These are phyloP conservation scores for Eucalyptus camaldulensis DNA, from an alignment of 345 rosid species.

Conservation along the genomic window DNA sequence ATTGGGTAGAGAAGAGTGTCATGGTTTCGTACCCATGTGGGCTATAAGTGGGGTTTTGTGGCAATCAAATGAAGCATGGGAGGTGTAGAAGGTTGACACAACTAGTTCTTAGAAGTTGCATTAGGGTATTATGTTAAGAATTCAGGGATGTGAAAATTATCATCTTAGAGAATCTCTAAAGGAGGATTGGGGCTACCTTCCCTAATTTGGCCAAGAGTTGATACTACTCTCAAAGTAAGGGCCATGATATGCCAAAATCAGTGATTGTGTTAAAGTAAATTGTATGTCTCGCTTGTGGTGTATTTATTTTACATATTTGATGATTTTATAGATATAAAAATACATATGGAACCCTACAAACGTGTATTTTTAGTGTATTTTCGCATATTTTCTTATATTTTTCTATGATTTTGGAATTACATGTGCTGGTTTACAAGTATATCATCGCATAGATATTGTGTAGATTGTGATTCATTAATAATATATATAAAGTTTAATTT, in stretches of 20 bases:
- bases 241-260: background rate
- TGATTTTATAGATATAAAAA: too few species aligned
- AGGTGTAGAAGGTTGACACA: background rate
- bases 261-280: background rate
- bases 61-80: background rate
- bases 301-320: too few species aligned
- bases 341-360: too few species aligned
- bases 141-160: background rate
- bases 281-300: background rate
- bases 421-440: too few species aligned
- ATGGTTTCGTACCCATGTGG: background rate
- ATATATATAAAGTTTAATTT: too few species aligned
- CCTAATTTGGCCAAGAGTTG: background rate
- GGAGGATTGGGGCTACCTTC: background rate
- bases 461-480: too few species aligned
- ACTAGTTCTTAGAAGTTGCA: background rate
- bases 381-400: too few species aligned
- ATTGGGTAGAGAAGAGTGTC: background rate
- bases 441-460: too few species aligned
- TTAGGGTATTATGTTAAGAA: background rate
- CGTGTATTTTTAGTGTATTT: too few species aligned
- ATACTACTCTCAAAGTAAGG: background rate
- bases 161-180: background rate
- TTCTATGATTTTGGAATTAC: too few species aligned
- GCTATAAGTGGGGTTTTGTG: background rate